phyloP scores from a whole-genome alignment of 495 filamentous ascomycete genomes.

The Xylaria bambusicola region DNA sequence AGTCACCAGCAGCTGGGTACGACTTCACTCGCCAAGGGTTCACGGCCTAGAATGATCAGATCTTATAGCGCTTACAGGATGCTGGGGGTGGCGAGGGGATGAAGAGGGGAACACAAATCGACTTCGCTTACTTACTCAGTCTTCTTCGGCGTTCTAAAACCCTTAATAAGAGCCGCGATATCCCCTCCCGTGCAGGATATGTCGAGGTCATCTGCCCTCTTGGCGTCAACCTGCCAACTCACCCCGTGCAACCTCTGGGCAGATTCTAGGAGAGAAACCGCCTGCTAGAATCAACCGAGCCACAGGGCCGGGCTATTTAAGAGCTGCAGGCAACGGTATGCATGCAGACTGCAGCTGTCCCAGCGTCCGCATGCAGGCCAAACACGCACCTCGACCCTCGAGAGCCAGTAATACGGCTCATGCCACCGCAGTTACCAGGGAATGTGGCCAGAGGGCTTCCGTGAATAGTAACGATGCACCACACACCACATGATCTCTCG shows the following conservation, averaged over 20 bases:
- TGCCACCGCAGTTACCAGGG: conserved; percentile 14
- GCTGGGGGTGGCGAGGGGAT: neutral
- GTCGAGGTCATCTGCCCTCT: conserved; percentile 17
- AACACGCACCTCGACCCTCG: conserved; percentile 11
- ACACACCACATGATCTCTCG: conserved; percentile 19
- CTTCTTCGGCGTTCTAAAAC: neutral
- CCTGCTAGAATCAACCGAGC: conserved; percentile 15
- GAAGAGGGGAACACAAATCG: neutral
- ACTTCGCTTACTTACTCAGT: neutral
- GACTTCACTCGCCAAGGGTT: conserved; percentile 8
- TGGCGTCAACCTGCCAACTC: conserved; percentile 11
- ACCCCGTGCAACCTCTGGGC: conserved; percentile 8
- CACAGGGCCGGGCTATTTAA: conserved; percentile 16
- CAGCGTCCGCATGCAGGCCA: conserved; percentile 10
- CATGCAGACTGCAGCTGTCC: conserved; percentile 18
- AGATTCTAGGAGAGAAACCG: neutral
- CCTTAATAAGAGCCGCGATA: conserved; percentile 7
- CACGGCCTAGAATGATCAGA: neutral
- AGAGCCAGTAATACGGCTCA: conserved; percentile 15
- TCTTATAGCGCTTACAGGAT: neutral
- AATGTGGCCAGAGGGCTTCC: conserved; percentile 13
- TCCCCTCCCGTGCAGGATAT: conserved; percentile 1
- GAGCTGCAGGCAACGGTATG: conserved; percentile 20
- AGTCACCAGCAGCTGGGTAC: neutral
- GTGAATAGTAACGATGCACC: conserved; percentile 14